Conservation (phyloP, 768 basidiomycete species). For the Calocera viscosa region DNA sequence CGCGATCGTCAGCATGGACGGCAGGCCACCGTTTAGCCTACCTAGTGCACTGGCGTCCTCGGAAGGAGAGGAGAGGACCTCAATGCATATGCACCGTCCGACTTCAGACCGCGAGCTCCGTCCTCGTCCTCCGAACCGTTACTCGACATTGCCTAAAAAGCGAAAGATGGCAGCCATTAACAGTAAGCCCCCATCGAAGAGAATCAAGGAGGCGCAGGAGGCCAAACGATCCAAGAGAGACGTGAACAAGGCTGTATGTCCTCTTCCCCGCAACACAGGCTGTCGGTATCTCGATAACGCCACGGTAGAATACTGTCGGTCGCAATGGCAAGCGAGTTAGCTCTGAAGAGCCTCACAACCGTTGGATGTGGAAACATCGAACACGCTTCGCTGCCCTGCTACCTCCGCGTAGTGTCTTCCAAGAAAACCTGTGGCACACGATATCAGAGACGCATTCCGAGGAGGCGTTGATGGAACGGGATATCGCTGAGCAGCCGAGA, state of each 20-base stretch:
- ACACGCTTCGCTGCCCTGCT: slow-evolving; percentile 39
- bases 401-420: slow-evolving; percentile 30
- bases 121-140: not conserved
- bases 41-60: not conserved
- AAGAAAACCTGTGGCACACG: slow-evolving; percentile 29
- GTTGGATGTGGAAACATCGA: slow-evolving; percentile 37
- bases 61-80: not conserved
- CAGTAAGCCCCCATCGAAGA: not conserved
- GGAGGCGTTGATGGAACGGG: slow-evolving; percentile 25
- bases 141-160: not conserved
- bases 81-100: not conserved
- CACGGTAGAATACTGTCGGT: slow-evolving; percentile 32
- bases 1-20: not conserved
- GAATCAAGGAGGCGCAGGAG: not conserved
- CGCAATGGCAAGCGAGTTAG: slow-evolving; percentile 29
- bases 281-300: not conserved
- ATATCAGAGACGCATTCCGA: slow-evolving; percentile 21
- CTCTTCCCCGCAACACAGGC: too few species aligned
- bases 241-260: not conserved
- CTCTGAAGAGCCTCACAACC: slow-evolving; percentile 33
- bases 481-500: slow-evolving; percentile 38
- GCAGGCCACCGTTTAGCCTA: not conserved
- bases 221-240: not conserved
- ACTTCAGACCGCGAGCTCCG: not conserved
- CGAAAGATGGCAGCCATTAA: not conserved